phyloP scores from a whole-genome alignment of 164 flowering plant genomes.

The Vitis vinifera region ASM3070453v1 NC_081820.1:22959001-22959500 shows the following conservation, averaged over 20 bases:
- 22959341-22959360: slow-evolving; percentile 25
- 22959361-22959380: too few relatives aligned
- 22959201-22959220: slow-evolving; percentile 66
- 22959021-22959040: slow-evolving; percentile 22
- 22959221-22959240: slow-evolving; percentile 1
- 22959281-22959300: not conserved
- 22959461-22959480: slow-evolving; percentile 39
- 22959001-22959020: slow-evolving; percentile 53
- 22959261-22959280: not conserved
- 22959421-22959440: slow-evolving; percentile 78
- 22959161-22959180: slow-evolving; percentile 67
- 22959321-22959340: not conserved
- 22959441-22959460: slow-evolving; percentile 61
- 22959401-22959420: slow-evolving; percentile 56
- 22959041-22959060: slow-evolving; percentile 53
- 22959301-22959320: not conserved
- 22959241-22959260: not conserved
- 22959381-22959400: slow-evolving; percentile 87
- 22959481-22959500: slow-evolving; percentile 16
- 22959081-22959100: slow-evolving; percentile 67
- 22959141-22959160: slow-evolving; percentile 65
- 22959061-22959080: slow-evolving; percentile 78
- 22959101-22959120: slow-evolving; percentile 56
- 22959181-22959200: slow-evolving; percentile 81
- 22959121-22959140: slow-evolving; percentile 67